A percentile compares a stretch with the other conserved stretches of the same genome.
Evolutionary conservation across 2,329 filamentous ascomycete species (phyloP).

Genomic region (Plectosphaerella cucumerina): DNA sequence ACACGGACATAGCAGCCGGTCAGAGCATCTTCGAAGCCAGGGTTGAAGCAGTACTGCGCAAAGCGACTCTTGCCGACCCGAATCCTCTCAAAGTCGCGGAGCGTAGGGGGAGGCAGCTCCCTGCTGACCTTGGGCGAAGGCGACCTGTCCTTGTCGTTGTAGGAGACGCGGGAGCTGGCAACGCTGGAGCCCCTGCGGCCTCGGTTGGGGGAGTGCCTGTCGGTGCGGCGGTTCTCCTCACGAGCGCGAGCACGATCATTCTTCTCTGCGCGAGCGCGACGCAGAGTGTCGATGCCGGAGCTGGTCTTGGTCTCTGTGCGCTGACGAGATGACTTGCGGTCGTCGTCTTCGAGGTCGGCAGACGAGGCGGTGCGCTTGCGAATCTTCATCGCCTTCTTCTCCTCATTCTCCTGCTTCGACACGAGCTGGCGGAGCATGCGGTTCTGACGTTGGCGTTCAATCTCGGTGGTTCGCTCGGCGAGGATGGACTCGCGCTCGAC

Average conservation of each 20-base stretch:
- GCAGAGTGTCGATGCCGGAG: slow-evolving; percentile 64
- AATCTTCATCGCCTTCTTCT: slow-evolving; percentile 52
- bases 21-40: slow-evolving; percentile 79
- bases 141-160: slow-evolving; percentile 62
- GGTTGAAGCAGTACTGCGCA: slow-evolving; percentile 87
- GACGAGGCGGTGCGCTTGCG: slow-evolving; percentile 76
- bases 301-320: slow-evolving; percentile 62
- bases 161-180: slow-evolving; percentile 39
- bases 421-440: slow-evolving; percentile 75
- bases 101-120: slow-evolving; percentile 64
- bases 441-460: slow-evolving; percentile 79
- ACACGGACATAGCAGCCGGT: slow-evolving; percentile 82
- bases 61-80: slow-evolving; percentile 83
- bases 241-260: slow-evolving; percentile 60
- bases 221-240: slow-evolving; percentile 53
- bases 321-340: slow-evolving; percentile 69
- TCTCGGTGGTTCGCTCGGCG: slow-evolving; percentile 79
- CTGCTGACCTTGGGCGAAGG: slow-evolving; percentile 61
- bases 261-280: slow-evolving; percentile 59
- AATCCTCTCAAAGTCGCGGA: slow-evolving; percentile 80
- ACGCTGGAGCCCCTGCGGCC: slow-evolving; percentile 24
- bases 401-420: slow-evolving; percentile 59
- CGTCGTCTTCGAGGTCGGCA: slow-evolving; percentile 73
- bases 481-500: slow-evolving; percentile 88
- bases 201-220: slow-evolving; percentile 38